Conservation (phyloP, 108 stramenopile genomes). For the Pseudonitzschia delicatissima region DNA sequence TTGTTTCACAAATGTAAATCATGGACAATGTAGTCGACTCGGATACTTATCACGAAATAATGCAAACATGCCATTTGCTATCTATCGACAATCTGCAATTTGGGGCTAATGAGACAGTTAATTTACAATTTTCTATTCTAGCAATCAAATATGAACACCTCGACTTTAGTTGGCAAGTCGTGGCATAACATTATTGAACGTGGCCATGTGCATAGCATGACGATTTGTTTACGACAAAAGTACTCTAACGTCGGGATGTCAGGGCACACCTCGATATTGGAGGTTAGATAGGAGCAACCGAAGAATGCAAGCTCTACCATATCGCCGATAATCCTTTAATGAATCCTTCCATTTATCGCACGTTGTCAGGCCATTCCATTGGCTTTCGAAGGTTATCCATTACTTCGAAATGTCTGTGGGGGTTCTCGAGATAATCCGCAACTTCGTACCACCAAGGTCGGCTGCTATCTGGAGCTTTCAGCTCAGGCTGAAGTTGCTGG, state of each 20-base stretch:
- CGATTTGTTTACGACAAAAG: neutral
- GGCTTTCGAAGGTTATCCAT: conserved; percentile 70
- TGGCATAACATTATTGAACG: too few species aligned
- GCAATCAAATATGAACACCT: too few species aligned
- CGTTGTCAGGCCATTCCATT: conserved; percentile 86
- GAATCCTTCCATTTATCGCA: conserved; percentile 26
- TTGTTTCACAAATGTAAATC: too few species aligned
- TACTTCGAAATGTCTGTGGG: conserved; percentile 74
- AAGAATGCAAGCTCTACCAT: neutral
- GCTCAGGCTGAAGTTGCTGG: conserved; percentile 19
- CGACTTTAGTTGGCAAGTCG: too few species aligned
- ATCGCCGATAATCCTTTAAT: conserved; percentile 7
- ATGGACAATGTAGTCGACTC: too few species aligned
- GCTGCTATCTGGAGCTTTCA: neutral
- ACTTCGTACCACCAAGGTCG: conserved; percentile 88
- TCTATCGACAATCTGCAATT: too few species aligned
- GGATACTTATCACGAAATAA: too few species aligned
- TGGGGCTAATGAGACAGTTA: too few species aligned
- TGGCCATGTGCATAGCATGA: too few species aligned
- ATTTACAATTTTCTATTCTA: too few species aligned
- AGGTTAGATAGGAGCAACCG: neutral
- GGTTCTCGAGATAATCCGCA: conserved; percentile 86
- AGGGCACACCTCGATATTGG: neutral
- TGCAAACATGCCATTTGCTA: too few species aligned
- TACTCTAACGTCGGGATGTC: neutral